Evolutionary conservation across 352 stramenopile species (phyloP), one percentile per base, ranked within the genome.

Genomic region (Phytophthora pini): DNA sequence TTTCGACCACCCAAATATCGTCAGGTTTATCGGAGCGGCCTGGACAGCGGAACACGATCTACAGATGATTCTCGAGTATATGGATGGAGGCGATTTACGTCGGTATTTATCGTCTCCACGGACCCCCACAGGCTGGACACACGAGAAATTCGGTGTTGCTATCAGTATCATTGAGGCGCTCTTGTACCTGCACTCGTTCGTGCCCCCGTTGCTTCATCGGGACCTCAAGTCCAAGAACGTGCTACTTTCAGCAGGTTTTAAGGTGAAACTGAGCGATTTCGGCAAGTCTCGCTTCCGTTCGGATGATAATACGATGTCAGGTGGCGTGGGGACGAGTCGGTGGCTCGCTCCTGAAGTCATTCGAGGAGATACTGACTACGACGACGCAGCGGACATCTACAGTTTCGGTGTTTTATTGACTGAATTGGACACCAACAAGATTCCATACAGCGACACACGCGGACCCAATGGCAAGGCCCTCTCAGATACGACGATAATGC

Each of bases 221-320:
- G 79, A 88, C 34, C 59, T 90, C 47, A 88, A 87, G 41, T 84
- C 79, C 1, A 69, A 74, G 1, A 87, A 87, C 24, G 75, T 88
- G 36, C 39, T 90, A 29, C 51, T 88, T 1, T 56, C 52, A 2
- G 17, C 26, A 4, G 50, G 64, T 27, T 58, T 74, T 22, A 52
- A 45, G 20, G 58, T 54, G 17, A 73, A 77, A 49, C 31, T 77
- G 24, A 70, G 56, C 6, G 64, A 74, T 46, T 77, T 77, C 51
- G 69, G 69, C 5, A 59, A 44, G 17, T 62, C 59, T 29, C 58
- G 65, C 0, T 61, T 65, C 29, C 39, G 41, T 20, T 74, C 69
- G 12, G 34, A 52, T 12, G 17, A 71, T n/a, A 58, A 63, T 10
- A 78, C 65, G 1, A 80, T 76, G 60, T 68, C 65, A 3, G 72